Evolutionary conservation across 495 filamentous ascomycete species (phyloP).

Genomic region (Lophiostoma macrostomum): DNA sequence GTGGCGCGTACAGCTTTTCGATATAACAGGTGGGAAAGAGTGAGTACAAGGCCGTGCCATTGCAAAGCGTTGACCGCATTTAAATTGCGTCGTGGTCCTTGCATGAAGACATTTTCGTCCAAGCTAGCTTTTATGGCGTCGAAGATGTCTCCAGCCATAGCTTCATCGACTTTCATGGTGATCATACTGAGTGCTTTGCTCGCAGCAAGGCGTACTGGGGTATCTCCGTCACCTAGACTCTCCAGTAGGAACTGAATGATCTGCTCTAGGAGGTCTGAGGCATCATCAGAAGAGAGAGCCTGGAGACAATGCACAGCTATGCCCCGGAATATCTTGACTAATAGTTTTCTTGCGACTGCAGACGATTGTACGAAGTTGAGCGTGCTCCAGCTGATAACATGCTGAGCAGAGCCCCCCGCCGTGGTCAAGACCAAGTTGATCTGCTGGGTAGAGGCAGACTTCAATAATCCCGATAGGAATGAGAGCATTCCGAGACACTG

Average conservation of each 20-base stretch:
- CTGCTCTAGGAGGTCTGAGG: constrained; percentile 55
- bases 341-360: constrained; percentile 70
- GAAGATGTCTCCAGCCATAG: constrained; percentile 80
- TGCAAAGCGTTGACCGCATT: constrained; percentile 70
- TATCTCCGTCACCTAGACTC: constrained; percentile 74
- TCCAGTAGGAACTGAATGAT: constrained; percentile 70
- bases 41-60: constrained; percentile 91
- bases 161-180: constrained; percentile 68
- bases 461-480: constrained; percentile 70
- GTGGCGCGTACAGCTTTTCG: constrained; percentile 65
- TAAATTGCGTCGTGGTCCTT: constrained; percentile 58
- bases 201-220: constrained; percentile 80
- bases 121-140: constrained; percentile 76
- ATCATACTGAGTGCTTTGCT: constrained; percentile 91
- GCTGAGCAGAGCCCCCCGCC: constrained; percentile 54
- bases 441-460: constrained; percentile 52
- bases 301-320: constrained; percentile 60
- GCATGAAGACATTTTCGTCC: constrained; percentile 72
- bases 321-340: constrained; percentile 78
- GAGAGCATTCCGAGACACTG: constrained; percentile 69
- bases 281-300: constrained; percentile 38
- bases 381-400: constrained; percentile 44
- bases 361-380: constrained; percentile 57
- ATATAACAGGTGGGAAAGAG: constrained; percentile 79
- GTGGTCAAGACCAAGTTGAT: constrained; percentile 50